These are phyloP conservation scores for Flaveria brownii DNA, from an alignment of 129 eudicot species.

Conservation along the genomic window DNA sequence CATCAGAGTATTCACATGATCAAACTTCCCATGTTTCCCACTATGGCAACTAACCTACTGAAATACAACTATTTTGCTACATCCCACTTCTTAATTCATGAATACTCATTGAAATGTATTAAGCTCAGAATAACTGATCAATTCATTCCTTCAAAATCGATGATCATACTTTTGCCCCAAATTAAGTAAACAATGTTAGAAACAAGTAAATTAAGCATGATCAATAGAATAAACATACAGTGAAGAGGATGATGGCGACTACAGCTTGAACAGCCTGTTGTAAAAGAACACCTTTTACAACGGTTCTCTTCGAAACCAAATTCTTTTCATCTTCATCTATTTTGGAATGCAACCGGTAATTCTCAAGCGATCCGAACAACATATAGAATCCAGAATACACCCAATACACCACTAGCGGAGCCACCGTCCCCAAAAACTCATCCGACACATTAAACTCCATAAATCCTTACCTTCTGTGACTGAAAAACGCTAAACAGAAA, in stretches of 20 bases:
- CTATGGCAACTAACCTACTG: neutral
- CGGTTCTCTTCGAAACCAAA: slow-evolving; percentile 58
- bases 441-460: slow-evolving; percentile 60
- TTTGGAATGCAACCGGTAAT: slow-evolving; percentile 68
- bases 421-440: slow-evolving; percentile 76
- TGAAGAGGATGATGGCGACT: slow-evolving; percentile 67
- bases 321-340: slow-evolving; percentile 74
- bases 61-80: neutral
- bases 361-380: slow-evolving; percentile 53
- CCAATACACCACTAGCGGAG: slow-evolving; percentile 79
- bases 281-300: slow-evolving; percentile 75
- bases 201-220: neutral
- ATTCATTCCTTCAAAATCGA: neutral
- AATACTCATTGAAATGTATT: neutral
- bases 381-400: slow-evolving; percentile 69
- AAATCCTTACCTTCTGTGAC: neutral
- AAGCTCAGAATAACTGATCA: neutral
- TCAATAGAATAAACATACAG: slow-evolving; percentile 44
- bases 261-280: slow-evolving; percentile 75
- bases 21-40: neutral
- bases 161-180: neutral
- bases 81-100: slow-evolving; percentile 12
- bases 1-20: neutral
- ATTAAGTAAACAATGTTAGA: neutral
- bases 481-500: neutral